Evolutionary conservation across 768 basidiomycete species (phyloP), one percentile per base, ranked within the genome.

Genomic region (Suillus placidus): DNA sequence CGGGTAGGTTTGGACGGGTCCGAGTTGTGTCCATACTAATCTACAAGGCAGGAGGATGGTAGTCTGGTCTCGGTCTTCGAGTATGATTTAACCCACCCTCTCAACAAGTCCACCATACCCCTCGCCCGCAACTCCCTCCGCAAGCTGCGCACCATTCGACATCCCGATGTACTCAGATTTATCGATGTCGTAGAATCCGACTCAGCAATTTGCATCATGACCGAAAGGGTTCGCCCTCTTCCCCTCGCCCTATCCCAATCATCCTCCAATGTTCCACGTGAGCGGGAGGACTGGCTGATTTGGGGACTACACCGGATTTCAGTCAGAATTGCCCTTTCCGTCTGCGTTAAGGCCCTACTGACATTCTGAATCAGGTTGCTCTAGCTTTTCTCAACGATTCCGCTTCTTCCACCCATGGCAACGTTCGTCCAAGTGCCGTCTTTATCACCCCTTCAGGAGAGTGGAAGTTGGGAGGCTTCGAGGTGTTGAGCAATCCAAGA

Each of bases 401-500:
- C 9, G 90, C 87, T 62, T 78, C 85, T 32, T 93, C 93, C 3
- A 92, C 93, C 0, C 95, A 97, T 70, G 95, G 94, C 26, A 92
- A 89, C 69, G 73, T 96, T 64, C 81, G 87, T 65, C 75, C 85
- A n/a, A 83, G 85, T 64, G 88, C 93, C 1, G 86, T 98, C 65
- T 98, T 97, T 73, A 87, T 97, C 61, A 94, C 97, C 1, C 89
- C 91, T 0, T 93, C 94, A 0, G 94, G 97, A 6, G 97, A 99
- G 80, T 99, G 97, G 97, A 93, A 93, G 73, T 80, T 99, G 9
- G 96, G 94, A 23, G 97, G 97, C 1, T 95, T 99, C 72, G 97
- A 99, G 72, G 79, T 97, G 0, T 76, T 97, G 67, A 95, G 94
- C 70, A 93, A 85, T 69, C 84, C 90, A 10, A 92, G 88, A 70